Evolutionary conservation across 495 filamentous ascomycete genomes (phyloP), one percentile per base, ranked within the genome.

Genomic region (Penicillium flavigenum): DNA sequence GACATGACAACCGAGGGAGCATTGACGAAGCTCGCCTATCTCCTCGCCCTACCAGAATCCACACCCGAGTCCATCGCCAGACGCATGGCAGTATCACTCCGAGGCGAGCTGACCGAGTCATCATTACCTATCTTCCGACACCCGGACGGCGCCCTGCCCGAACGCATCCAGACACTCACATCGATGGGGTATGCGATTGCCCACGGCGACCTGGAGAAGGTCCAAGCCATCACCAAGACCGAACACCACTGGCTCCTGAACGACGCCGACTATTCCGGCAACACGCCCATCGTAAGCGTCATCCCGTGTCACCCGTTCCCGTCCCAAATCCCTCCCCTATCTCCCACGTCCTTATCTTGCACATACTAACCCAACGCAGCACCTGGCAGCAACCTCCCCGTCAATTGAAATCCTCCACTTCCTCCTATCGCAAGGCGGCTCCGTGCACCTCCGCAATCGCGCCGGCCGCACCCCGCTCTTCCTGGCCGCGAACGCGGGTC

Each of bases 1-100:
- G 94, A 98, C 67, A 81, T 98, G 77, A 98, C 94, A 0, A 88
- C 90, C 14, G 94, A 98, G 73, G 93, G 89, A 14, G 94, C 94
- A 0, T 79, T 98, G 58, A 96, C 94, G 1, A 98, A 98, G 74
- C 79, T 98, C 11, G 90, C 90, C 2, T 96, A 93, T 65, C 81
- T 97, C 1, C 81, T 98, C 8, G 89, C 91, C 2, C 64, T 83
- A 2, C 87, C 86, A 10, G 81, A 77, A 5, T 67, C 86, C n/a
- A 75, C 77, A 0, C 78, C 84, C 22, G 72, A 79, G 16, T 83
- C 88, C 7, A 83, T 97, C 7, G 77, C 83, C 1, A 69, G 75
- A 45, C 79, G 83, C 57, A 96, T 97, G 92, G 82, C 86, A 22
- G 67, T 80, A 8, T 88, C 87, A 1, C 71, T 96, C 8, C 83